Base-by-base conservation (phyloP, 345 rosid species). In the Balakata baccata region DNA sequence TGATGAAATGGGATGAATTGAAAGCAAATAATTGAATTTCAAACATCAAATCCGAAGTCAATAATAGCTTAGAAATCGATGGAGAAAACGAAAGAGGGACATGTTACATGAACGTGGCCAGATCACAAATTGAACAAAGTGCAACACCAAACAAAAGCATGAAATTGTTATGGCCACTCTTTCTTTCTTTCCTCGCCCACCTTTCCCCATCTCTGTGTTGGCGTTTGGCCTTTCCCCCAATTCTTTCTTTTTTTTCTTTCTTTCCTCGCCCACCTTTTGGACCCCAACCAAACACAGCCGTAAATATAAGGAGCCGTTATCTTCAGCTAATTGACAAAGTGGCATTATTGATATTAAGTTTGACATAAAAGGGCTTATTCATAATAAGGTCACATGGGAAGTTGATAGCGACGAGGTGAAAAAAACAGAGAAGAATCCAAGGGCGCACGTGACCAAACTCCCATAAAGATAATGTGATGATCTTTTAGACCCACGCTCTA, bases 381-480 rank as follows among this genome's bases (percentile, higher is more conserved):
- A 50, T 6, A 23, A 7, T 3, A 22, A 34, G 22, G 18, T 52
- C 83, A 79, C 34, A 2, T 29, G 34, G 34, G 34, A 29, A 2
- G 34, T 29, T 29, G 59, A 72, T n/a, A 38, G 56, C 74, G 65
- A 14, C 73, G 60, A 34, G 63, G 59, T 45, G 71, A 43, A 38
- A 46, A 68, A 68, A 52, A 39, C 63, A 49, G 70, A 53, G 74
- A 56, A 74, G 82, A 80, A 77, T 82, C 83, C 85, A 59, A 79
- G 72, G 83, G 57, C n/a, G 89, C 88, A 89, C 93, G 91, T 89
- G 89, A 83, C 85, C 84, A 53, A 49, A 77, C 47, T 71, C 70
- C 80, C 7, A 43, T 37, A 64, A 1, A 2, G 49, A 70, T 43
- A 29, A 29, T 12, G 14, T 1, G 16, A 16, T 23, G 18, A 0